These are phyloP conservation scores for Brassica nigra DNA, from an alignment of 345 rosid species.

Conservation along the genomic window DNA sequence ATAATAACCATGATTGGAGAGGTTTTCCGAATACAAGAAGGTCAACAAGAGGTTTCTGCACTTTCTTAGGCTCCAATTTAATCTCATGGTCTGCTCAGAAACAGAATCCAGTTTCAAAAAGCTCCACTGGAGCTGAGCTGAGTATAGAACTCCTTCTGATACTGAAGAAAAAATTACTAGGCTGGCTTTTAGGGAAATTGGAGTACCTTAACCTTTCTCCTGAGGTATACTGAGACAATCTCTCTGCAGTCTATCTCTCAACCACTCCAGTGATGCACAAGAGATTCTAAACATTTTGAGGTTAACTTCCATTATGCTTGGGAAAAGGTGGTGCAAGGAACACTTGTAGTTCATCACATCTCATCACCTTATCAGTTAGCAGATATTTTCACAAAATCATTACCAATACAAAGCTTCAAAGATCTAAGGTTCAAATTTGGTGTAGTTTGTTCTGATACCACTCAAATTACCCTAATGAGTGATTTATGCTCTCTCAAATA, in stretches of 20 bases:
- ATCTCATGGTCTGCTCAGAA: neutral
- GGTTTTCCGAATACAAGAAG: neutral
- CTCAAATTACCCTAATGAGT: no score
- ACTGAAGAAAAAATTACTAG: neutral
- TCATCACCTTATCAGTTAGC: neutral
- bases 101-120: neutral
- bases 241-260: neutral
- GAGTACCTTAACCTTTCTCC: neutral
- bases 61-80: neutral
- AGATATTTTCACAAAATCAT: neutral
- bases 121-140: neutral
- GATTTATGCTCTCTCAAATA: no score
- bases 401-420: neutral
- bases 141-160: neutral
- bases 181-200: neutral
- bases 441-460: neutral
- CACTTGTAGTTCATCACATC: neutral
- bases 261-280: neutral
- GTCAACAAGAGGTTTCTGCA: neutral
- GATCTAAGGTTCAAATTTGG: neutral
- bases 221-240: neutral
- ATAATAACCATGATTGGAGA: neutral
- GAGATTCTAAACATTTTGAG: neutral
- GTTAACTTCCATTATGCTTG: neutral
- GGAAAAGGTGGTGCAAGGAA: neutral